Evolutionary conservation across 345 rosid species (phyloP).

Genomic region (Salix brachista): DNA sequence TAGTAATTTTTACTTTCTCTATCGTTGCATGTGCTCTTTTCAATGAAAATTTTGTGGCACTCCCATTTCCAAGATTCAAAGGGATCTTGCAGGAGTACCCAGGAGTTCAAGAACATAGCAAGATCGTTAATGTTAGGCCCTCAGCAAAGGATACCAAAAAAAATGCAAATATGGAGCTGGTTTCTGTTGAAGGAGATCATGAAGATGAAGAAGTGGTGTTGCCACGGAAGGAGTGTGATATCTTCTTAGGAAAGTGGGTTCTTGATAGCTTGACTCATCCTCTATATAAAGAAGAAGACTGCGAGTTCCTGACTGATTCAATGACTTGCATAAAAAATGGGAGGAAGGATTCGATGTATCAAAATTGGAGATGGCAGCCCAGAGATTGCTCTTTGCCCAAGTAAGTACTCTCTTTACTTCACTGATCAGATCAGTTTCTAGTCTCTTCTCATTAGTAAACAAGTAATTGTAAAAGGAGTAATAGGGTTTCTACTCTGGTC

Average conservation of each 20-base stretch:
- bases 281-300: slow-evolving; percentile 24
- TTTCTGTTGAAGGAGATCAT: neutral
- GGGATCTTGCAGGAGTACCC: neutral
- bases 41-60: neutral
- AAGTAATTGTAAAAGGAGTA: neutral
- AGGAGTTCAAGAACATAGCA: neutral
- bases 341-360: slow-evolving; percentile 21
- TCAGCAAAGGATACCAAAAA: neutral
- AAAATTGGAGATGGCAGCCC: slow-evolving; percentile 21
- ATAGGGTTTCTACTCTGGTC: neutral
- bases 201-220: neutral
- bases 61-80: slow-evolving; percentile 2
- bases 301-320: slow-evolving; percentile 11
- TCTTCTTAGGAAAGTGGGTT: slow-evolving; percentile 30
- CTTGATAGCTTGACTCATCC: slow-evolving; percentile 20
- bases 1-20: neutral
- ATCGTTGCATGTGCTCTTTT: slow-evolving; percentile 4
- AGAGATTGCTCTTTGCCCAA: slow-evolving; percentile 12
- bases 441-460: neutral
- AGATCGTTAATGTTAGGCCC: neutral
- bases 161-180: neutral
- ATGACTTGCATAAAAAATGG: slow-evolving; percentile 22
- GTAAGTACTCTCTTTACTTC: neutral
- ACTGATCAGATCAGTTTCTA: neutral
- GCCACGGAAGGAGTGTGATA: slow-evolving; percentile 15